Evolutionary conservation across 352 stramenopile species (phyloP), one percentile per base, ranked within the genome.

Genomic region (Phytophthora chlamydospora): DNA sequence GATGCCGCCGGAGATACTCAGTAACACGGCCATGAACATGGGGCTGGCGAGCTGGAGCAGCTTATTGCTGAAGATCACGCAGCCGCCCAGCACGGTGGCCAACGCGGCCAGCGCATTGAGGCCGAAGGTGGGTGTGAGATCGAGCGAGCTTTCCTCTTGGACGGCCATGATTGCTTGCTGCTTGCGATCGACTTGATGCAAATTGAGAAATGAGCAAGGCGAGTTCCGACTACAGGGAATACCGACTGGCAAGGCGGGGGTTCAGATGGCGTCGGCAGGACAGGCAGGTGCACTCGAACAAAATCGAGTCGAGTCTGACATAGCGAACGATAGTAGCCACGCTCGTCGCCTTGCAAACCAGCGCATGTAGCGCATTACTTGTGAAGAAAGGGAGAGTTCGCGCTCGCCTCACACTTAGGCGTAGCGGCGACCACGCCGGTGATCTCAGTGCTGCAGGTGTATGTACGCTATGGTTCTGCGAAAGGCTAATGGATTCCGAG

Each of bases 41-140:
- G 75, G 71, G 34, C 81, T 91, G 13, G 77, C 79, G 16, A 89
- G 63, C 33, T 87, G 79, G 17, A 93, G 75, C 17, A 88, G 56
- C 40, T 78, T 73, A 48, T 88, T 85, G 48, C 71, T 86, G 62
- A 89, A 93, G 54, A 94, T 82, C 21, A 94, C 68, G 42, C 71
- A 75, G 3, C 80, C 84, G 27, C 85, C 85, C 8, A 94, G 33
- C 5, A 85, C 54, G 0, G 82, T 91, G 35, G 75, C 68, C n/a
- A 88, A 50, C 1, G 80, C 84, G 1, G 85, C 79, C 3, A 81
- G 54, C 6, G 71, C 66, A 49, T 82, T 89, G 33, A 94, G 60
- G 6, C 70, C 80, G 62, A 94, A 87, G 1, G 76, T 68, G 19
- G 59, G 35, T 6, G 55, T 67, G 49, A 76, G 55, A 24, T 76